A percentile compares a stretch with the other conserved stretches of the same genome.
Evolutionary conservation across 371 early-diverging fungal species (phyloP).

Genomic region (Mortierella sp.): DNA sequence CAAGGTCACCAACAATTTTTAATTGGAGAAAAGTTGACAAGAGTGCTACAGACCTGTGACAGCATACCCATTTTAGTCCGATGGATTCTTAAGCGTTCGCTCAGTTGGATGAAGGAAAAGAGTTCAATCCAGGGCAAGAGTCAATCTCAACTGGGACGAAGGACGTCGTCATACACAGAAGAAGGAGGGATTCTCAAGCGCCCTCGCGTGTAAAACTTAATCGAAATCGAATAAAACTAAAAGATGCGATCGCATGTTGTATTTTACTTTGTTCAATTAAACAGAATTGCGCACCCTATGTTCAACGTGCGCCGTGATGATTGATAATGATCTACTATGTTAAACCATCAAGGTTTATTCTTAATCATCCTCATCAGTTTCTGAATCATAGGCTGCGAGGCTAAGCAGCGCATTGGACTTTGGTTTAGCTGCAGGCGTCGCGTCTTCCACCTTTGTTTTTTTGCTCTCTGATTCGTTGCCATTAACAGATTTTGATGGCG

Average conservation of each 20-base stretch:
- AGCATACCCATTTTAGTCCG: conserved; percentile 49
- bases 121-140: conserved; percentile 16
- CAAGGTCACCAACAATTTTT: conserved; percentile 14
- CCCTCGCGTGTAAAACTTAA: conserved; percentile 26
- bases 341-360: not conserved
- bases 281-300: too few species aligned
- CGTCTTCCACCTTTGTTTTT: conserved; percentile 8
- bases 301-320: too few species aligned
- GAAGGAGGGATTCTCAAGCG: conserved; percentile 43
- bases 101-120: conserved; percentile 37
- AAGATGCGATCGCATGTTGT: not conserved
- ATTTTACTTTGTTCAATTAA: not conserved
- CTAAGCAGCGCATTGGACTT: conserved; percentile 42
- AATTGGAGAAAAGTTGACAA: conserved; percentile 28
- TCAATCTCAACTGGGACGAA: conserved; percentile 14
- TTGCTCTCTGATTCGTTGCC: conserved; percentile 11
- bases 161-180: conserved; percentile 28
- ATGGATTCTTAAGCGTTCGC: conserved; percentile 46
- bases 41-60: conserved; percentile 34
- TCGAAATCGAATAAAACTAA: not conserved
- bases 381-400: conserved; percentile 48
- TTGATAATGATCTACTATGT: too few species aligned
- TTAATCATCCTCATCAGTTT: conserved; percentile 44
- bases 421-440: conserved; percentile 2
- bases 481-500: too few species aligned